Evolutionary conservation across 805 yeast genomes (phyloP).

Genomic region (Komagataella ulmi): DNA sequence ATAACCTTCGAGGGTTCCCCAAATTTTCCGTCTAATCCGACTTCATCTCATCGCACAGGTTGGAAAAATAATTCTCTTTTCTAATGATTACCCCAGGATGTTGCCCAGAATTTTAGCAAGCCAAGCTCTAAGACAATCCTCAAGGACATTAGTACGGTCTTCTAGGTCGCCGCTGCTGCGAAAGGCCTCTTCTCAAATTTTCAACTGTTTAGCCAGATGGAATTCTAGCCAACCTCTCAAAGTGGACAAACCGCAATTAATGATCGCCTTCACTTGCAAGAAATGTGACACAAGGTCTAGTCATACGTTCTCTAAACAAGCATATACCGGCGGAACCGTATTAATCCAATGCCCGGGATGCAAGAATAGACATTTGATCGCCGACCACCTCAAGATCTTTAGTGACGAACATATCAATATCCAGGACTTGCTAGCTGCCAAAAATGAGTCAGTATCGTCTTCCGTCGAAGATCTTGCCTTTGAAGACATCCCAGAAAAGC

Average conservation of each 20-base stretch:
- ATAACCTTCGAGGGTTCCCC: neutral
- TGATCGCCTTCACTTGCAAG: conserved; percentile 90
- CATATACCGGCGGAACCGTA: conserved; percentile 78
- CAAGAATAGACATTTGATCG: conserved; percentile 75
- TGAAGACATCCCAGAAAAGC: conserved; percentile 50
- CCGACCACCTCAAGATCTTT: conserved; percentile 77
- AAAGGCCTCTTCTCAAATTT: neutral
- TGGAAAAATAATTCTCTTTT: neutral
- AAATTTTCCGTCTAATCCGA: neutral
- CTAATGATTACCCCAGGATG: neutral
- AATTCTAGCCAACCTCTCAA: neutral
- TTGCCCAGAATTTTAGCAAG: neutral
- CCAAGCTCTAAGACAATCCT: neutral
- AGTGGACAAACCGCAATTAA: conserved; percentile 47
- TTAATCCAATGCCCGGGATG: conserved; percentile 89
- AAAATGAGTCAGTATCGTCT: conserved; percentile 64
- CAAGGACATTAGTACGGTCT: neutral
- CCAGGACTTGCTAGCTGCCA: conserved; percentile 60
- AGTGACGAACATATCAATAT: conserved; percentile 67
- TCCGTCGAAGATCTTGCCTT: conserved; percentile 57
- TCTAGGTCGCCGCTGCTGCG: neutral
- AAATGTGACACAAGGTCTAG: conserved; percentile 73
- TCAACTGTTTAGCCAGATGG: neutral
- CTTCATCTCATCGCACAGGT: neutral
- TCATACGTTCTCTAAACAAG: conserved; percentile 87